Conservation (phyloP, 106 monocot genomes). For the Dioscorea dumetorum region DNA sequence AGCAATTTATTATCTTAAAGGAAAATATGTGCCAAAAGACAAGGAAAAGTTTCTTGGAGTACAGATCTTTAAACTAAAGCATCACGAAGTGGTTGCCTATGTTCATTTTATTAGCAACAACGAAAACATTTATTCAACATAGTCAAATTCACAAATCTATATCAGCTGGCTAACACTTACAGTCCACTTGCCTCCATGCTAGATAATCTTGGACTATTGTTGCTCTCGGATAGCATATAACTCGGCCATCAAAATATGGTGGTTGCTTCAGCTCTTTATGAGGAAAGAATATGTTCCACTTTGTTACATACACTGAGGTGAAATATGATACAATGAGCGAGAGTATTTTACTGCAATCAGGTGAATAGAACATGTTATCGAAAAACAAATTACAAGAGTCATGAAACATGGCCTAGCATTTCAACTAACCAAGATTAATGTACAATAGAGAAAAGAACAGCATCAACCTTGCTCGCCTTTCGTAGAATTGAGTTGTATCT, state of each 20-base stretch:
- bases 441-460: not conserved
- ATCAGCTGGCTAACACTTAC: conserved; percentile 41
- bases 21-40: not conserved
- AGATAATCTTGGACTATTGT: conserved; percentile 76
- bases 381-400: not conserved
- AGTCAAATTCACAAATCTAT: not conserved
- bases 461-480: conserved; percentile 65
- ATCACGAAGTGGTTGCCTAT: not conserved
- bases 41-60: not conserved
- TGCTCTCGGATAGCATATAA: conserved; percentile 70
- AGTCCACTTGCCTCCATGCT: conserved; percentile 90
- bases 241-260: conserved; percentile 82
- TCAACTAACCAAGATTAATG: no score
- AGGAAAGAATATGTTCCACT: conserved; percentile 91
- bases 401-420: no score
- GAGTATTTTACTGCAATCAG: conserved; percentile 69
- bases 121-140: no score
- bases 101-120: not conserved
- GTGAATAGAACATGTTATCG: conserved; percentile 12
- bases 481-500: conserved; percentile 59
- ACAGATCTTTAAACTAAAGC: no score
- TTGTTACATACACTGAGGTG: conserved; percentile 76
- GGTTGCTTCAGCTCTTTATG: conserved; percentile 53
- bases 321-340: conserved; percentile 80
- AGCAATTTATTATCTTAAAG: not conserved